These are phyloP conservation scores for Pinus tabuliformis DNA, from an alignment of 75 land plant genomes.

Conservation along the genomic window DNA sequence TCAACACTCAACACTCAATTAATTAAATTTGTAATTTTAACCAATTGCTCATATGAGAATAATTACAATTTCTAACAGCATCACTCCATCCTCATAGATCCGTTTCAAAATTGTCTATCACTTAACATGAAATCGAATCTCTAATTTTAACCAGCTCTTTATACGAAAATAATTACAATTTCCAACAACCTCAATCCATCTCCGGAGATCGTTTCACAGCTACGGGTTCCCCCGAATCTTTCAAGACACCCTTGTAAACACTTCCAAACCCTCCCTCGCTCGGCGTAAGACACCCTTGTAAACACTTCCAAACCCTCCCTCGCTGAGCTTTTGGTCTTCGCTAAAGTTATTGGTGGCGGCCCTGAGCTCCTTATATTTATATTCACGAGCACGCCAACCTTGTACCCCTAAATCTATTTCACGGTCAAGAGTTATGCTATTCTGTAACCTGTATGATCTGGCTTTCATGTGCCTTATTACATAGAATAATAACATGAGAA, in stretches of 20 bases:
- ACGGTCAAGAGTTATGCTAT: background rate
- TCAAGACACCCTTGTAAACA: constrained; percentile 10
- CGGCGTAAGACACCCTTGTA: constrained; percentile 19
- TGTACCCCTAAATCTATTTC: background rate
- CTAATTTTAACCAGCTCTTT: too few species aligned
- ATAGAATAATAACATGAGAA: too few species aligned
- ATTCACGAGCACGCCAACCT: constrained; percentile 12
- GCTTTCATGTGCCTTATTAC: background rate
- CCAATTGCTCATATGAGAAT: too few species aligned
- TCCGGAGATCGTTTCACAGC: constrained; percentile 12
- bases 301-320: constrained; percentile 19
- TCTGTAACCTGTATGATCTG: background rate
- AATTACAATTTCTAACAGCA: too few species aligned
- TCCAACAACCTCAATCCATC: too few species aligned
- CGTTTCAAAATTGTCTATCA: too few species aligned
- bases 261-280: constrained; percentile 20
- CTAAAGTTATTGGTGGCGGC: constrained; percentile 17
- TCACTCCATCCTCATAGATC: too few species aligned
- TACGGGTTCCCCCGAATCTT: background rate
- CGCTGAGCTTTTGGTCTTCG: constrained; percentile 8
- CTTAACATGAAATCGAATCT: too few species aligned
- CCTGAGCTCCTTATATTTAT: too few species aligned
- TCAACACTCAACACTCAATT: too few species aligned
- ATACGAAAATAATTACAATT: too few species aligned
- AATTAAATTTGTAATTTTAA: too few species aligned